phyloP scores from a whole-genome alignment of 2,329 filamentous ascomycete species.

The Curvularia sp. region DNA sequence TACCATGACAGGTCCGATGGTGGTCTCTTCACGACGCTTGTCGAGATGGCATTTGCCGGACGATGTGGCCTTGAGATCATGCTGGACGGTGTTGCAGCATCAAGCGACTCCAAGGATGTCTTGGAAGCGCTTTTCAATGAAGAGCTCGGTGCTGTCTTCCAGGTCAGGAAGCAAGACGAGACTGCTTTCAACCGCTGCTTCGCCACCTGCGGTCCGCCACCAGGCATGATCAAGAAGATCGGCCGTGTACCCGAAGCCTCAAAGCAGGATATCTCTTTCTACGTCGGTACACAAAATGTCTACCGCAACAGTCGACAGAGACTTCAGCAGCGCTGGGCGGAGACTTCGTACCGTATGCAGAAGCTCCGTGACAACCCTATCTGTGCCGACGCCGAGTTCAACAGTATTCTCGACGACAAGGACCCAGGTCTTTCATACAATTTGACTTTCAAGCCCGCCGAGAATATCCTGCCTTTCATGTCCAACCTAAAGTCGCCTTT shows the following conservation, averaged over 20 bases:
- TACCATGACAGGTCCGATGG: conserved; percentile 96
- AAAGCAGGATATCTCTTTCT: conserved; percentile 80
- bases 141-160: conserved; percentile 94
- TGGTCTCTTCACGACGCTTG: conserved; percentile 86
- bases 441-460: conserved; percentile 79
- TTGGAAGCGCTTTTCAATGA: conserved; percentile 91
- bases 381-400: conserved; percentile 85
- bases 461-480: conserved; percentile 75
- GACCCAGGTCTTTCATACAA: conserved; percentile 88
- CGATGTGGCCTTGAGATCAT: conserved; percentile 86
- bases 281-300: conserved; percentile 72
- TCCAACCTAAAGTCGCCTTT: conserved; percentile 68
- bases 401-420: conserved; percentile 73
- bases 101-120: conserved; percentile 68
- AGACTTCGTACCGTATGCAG: conserved; percentile 91
- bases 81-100: conserved; percentile 73
- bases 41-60: conserved; percentile 98
- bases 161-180: conserved; percentile 85
- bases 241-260: conserved; percentile 73
- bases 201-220: conserved; percentile 84
- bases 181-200: conserved; percentile 88
- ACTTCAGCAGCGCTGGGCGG: conserved; percentile 87
- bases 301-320: conserved; percentile 72
- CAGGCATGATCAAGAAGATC: conserved; percentile 82
- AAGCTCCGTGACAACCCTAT: conserved; percentile 84